These are phyloP conservation scores for Talaromyces sp. DNA, from an alignment of 2,329 filamentous ascomycete species.

Conservation along the genomic window DNA sequence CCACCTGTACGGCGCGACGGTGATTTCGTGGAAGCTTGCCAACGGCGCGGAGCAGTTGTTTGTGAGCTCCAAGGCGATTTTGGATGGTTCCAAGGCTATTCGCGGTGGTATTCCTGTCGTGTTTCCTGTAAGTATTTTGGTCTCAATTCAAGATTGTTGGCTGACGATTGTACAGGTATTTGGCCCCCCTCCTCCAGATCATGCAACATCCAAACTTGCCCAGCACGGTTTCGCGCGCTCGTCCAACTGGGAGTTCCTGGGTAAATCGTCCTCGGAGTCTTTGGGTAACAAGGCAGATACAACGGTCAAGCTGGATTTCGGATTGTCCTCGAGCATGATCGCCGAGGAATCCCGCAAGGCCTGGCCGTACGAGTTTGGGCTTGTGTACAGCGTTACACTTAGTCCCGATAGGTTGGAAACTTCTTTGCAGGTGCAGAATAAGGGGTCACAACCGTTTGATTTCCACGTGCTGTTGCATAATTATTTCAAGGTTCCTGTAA, in stretches of 20 bases:
- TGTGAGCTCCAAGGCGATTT: slow-evolving; percentile 69
- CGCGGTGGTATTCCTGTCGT: slow-evolving; percentile 88
- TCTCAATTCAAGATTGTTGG: not conserved
- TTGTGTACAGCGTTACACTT: slow-evolving; percentile 90
- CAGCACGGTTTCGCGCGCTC: slow-evolving; percentile 95
- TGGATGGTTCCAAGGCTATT: slow-evolving; percentile 86
- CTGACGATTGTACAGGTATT: slow-evolving; percentile 58
- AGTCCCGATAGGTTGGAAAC: slow-evolving; percentile 70
- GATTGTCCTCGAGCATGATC: slow-evolving; percentile 69
- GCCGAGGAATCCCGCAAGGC: slow-evolving; percentile 61
- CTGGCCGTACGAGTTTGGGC: slow-evolving; percentile 82
- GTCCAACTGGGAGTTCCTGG: slow-evolving; percentile 87
- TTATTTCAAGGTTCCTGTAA: slow-evolving; percentile 75
- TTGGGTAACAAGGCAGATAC: slow-evolving; percentile 47
- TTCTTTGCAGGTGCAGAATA: slow-evolving; percentile 80
- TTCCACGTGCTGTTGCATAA: slow-evolving; percentile 90
- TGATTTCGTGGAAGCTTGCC: slow-evolving; percentile 86
- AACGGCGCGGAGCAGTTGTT: slow-evolving; percentile 77
- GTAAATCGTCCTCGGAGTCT: slow-evolving; percentile 46
- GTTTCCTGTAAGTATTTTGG: slow-evolving; percentile 65
- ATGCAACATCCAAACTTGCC: slow-evolving; percentile 71
- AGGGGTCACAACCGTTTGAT: slow-evolving; percentile 75
- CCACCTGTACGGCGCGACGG: slow-evolving; percentile 85
- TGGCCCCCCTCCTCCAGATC: slow-evolving; percentile 70
- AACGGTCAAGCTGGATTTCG: slow-evolving; percentile 92